A percentile compares a stretch with the other conserved stretches of the same genome.
Conservation (phyloP, 2,329 filamentous ascomycete genomes). For the Dothideomycetidae sp. region DNA sequence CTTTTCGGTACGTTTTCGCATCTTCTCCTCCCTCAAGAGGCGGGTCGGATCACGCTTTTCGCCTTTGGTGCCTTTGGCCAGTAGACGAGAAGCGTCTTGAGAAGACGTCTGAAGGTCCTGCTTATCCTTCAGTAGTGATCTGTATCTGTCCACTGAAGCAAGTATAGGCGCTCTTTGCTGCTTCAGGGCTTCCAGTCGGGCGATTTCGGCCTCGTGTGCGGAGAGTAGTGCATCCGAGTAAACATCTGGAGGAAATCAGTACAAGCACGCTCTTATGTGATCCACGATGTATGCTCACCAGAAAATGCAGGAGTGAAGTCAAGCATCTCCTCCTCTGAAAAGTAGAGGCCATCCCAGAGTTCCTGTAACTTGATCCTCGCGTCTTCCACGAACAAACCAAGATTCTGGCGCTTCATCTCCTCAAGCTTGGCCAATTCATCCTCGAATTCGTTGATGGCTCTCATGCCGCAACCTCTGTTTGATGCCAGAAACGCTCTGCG, state of each 20-base stretch:
- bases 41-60: constrained; percentile 91
- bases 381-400: constrained; percentile 93
- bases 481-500: constrained; percentile 71
- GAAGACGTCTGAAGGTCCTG: constrained; percentile 80
- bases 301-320: constrained; percentile 95
- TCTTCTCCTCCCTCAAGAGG: constrained; percentile 89
- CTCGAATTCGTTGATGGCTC: constrained; percentile 91
- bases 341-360: constrained; percentile 86
- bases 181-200: constrained; percentile 61
- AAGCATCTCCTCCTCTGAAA: constrained; percentile 96
- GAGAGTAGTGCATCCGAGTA: constrained; percentile 92
- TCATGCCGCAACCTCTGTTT: constrained; percentile 80
- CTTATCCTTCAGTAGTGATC: constrained; percentile 67
- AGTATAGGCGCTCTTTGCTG: constrained; percentile 80
- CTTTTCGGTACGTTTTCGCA: constrained; percentile 93
- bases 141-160: constrained; percentile 69
- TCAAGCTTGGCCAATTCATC: constrained; percentile 76
- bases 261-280: not conserved
- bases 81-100: constrained; percentile 84
- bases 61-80: constrained; percentile 82
- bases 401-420: constrained; percentile 85
- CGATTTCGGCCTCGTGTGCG: constrained; percentile 85
- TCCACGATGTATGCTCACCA: too few relatives aligned
- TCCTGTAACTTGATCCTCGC: constrained; percentile 80
- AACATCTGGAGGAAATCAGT: constrained; percentile 59